Evolutionary conservation across 495 filamentous ascomycete species (phyloP).

Genomic region (Entonaema liquescens): DNA sequence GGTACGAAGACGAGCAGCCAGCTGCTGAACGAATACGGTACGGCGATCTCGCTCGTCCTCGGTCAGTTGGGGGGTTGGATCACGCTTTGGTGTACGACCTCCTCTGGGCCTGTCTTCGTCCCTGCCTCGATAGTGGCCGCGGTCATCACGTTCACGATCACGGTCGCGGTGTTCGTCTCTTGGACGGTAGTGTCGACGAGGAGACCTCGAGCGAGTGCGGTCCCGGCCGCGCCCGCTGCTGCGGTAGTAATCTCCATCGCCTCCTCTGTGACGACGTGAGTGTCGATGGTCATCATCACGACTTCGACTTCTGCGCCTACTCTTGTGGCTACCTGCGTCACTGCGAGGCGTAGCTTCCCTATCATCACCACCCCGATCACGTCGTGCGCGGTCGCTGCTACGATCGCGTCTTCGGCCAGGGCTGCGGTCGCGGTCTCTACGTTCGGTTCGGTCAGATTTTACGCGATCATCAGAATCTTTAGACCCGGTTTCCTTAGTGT

Average conservation of each 20-base stretch:
- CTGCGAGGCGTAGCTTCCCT: conserved; percentile 74
- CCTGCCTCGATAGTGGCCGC: conserved; percentile 61
- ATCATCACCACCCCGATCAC: conserved; percentile 51
- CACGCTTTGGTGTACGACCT: conserved; percentile 62
- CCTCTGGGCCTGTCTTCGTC: conserved; percentile 58
- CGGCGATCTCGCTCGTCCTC: conserved; percentile 97
- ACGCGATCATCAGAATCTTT: conserved; percentile 42
- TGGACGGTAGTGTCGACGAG: conserved; percentile 80
- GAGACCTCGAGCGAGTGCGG: conserved; percentile 79
- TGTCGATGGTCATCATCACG: conserved; percentile 81
- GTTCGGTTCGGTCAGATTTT: conserved; percentile 45
- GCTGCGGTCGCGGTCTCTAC: conserved; percentile 58
- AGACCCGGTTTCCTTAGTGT: conserved; percentile 56
- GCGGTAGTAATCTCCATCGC: conserved; percentile 76
- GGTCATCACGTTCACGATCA: conserved; percentile 58
- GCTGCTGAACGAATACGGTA: conserved; percentile 97
- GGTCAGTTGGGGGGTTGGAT: conserved; percentile 70
- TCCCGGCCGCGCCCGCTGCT: conserved; percentile 66
- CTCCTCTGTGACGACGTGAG: conserved; percentile 81
- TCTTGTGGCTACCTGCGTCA: conserved; percentile 85
- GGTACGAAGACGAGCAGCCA: conserved; percentile 89
- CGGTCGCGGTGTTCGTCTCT: conserved; percentile 65
- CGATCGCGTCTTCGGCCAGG: conserved; percentile 73
- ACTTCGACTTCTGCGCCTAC: conserved; percentile 83
- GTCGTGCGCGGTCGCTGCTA: conserved; percentile 59